Evolutionary conservation across 495 filamentous ascomycete genomes (phyloP), one percentile per base, ranked within the genome.

Genomic region (Xylaria castorea): DNA sequence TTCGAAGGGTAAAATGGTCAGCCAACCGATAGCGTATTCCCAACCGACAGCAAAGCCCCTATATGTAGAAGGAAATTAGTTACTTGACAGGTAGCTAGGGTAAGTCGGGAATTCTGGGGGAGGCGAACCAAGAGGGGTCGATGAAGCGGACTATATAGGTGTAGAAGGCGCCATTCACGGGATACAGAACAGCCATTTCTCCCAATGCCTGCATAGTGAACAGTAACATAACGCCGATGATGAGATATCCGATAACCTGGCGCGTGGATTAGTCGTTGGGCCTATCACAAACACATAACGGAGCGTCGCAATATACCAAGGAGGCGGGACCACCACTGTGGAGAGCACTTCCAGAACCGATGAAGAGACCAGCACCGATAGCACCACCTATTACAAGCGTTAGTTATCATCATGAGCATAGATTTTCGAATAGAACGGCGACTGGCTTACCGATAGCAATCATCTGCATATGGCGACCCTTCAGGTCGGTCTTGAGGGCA

Each of bases 21-120:
- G 71, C 90, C 91, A 92, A 30, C 82, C 79, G 38, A 91, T 82
- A 48, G 87, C 86, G 72, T 92, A 93, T 75, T 91, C 85, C 90
- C 90, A 92, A 30, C 93, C 93, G 82, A 94, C 92, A 66, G 92
- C 91, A 76, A 95, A 94, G 22, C 93, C 92, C 81, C 81, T 83
- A 30, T 9, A 50, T 5, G 11, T 11, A 53, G 3, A 36, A 40
- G 1, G 25, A 25, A 32, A 11, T 72, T 51, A 72, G 70, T 6
- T 3, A 11, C 1, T 36, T 38, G 1, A n/a, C 66, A 66, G 25
- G 55, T 46, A 25, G n/a, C 32, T 36, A 68, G 48, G 22, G 42
- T n/a, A 48, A 53, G 25, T 12, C 18, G 55, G 8, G 22, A 44
- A 11, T 4, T 20, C 20, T 5, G 51, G n/a, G 30, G 44, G 6